phyloP scores from a whole-genome alignment of 495 filamentous ascomycete species.

The Amniculicola lignicola region DNA sequence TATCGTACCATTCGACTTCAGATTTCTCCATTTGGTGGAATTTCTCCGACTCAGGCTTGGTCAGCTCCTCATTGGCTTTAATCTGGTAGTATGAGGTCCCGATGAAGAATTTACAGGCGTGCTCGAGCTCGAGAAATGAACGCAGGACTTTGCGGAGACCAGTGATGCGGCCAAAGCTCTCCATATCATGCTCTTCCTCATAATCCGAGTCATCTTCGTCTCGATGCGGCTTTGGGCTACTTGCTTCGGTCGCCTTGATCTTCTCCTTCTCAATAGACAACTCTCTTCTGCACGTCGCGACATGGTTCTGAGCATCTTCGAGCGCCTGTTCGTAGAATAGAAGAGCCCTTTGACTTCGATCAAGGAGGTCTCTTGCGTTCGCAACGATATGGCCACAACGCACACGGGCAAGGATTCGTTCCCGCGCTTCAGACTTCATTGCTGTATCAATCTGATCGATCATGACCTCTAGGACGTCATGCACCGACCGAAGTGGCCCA shows the following conservation, averaged over 20 bases:
- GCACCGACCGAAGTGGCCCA: slow-evolving; percentile 71
- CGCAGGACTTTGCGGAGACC: slow-evolving; percentile 66
- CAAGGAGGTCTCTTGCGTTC: slow-evolving; percentile 49
- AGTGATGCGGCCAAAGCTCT: slow-evolving; percentile 51
- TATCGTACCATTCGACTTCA: slow-evolving; percentile 71
- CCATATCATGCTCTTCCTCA: slow-evolving; percentile 40
- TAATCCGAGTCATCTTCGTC: slow-evolving; percentile 41
- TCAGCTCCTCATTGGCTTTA: slow-evolving; percentile 63
- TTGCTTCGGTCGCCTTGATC: neutral
- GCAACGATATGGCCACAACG: slow-evolving; percentile 72
- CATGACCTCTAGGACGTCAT: slow-evolving; percentile 84
- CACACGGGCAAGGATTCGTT: slow-evolving; percentile 58
- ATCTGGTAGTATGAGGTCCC: slow-evolving; percentile 81
- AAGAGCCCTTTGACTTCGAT: slow-evolving; percentile 55
- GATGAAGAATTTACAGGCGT: slow-evolving; percentile 78
- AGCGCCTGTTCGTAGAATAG: slow-evolving; percentile 63
- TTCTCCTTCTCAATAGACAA: slow-evolving; percentile 52
- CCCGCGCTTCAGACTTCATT: slow-evolving; percentile 65
- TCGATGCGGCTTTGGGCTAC: slow-evolving; percentile 1
- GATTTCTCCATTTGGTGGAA: slow-evolving; percentile 62
- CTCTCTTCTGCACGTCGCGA: slow-evolving; percentile 62
- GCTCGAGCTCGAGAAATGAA: slow-evolving; percentile 71
- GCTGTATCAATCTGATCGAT: slow-evolving; percentile 70
- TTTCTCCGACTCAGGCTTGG: slow-evolving; percentile 60
- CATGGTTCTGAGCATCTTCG: slow-evolving; percentile 52